Evolutionary conservation across 805 yeast genomes (phyloP).

Genomic region (Naumovozyma dairenensis): DNA sequence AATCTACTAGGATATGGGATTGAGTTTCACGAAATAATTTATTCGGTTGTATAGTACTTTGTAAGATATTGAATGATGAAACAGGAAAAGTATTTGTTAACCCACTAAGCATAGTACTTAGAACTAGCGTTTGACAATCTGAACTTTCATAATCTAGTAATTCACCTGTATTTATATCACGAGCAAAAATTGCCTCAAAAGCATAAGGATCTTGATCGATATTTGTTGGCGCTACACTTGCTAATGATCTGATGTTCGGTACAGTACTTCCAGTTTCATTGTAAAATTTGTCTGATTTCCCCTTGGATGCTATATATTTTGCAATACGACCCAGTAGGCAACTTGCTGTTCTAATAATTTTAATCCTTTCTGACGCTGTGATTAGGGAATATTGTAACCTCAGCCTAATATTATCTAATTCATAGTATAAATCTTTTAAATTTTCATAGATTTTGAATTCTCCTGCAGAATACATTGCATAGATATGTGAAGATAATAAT

Average conservation of each 20-base stretch:
- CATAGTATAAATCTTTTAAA: slow-evolving; percentile 42
- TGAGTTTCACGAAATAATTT: slow-evolving; percentile 39
- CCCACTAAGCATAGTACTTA: slow-evolving; percentile 61
- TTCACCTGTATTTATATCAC: slow-evolving; percentile 53
- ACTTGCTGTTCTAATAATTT: slow-evolving; percentile 43
- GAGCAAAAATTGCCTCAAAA: slow-evolving; percentile 55
- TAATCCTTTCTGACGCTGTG: slow-evolving; percentile 42
- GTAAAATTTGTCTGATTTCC: slow-evolving; percentile 24
- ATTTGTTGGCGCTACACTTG: slow-evolving; percentile 8
- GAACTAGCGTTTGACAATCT: slow-evolving; percentile 50
- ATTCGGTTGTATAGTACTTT: slow-evolving; percentile 38
- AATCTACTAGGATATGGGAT: slow-evolving; percentile 63
- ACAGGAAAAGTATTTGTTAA: slow-evolving; percentile 64
- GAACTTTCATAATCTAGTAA: slow-evolving; percentile 35
- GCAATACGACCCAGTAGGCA: slow-evolving; percentile 48
- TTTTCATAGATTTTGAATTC: slow-evolving; percentile 55
- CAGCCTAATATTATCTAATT: slow-evolving; percentile 49
- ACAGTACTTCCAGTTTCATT: too few species aligned
- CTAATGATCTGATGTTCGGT: too few species aligned
- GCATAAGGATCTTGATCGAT: slow-evolving; percentile 42
- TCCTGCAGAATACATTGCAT: slow-evolving; percentile 60
- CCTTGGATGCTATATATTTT: slow-evolving; percentile 45
- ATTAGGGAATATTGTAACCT: slow-evolving; percentile 41
- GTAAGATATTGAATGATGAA: slow-evolving; percentile 26
- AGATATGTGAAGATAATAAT: slow-evolving; percentile 53